Evolutionary conservation across 495 filamentous ascomycete species (phyloP).

Genomic region (Neurospora sp.): DNA sequence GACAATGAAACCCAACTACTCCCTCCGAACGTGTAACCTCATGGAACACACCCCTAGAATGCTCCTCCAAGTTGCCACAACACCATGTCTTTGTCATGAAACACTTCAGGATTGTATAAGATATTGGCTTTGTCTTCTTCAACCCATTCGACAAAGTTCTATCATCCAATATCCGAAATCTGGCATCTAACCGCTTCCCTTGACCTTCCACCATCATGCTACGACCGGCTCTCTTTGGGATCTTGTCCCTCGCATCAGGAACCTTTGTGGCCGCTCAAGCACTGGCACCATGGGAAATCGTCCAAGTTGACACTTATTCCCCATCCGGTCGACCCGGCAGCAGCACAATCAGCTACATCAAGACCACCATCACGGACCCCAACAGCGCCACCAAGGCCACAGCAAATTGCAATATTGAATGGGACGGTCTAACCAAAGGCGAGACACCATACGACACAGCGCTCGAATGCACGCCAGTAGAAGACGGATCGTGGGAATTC

Average conservation of each 20-base stretch:
- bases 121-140: no score
- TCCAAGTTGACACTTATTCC: not conserved
- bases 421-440: not conserved
- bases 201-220: not conserved
- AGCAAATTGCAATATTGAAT: not conserved
- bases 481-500: not conserved
- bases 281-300: conserved; percentile 1
- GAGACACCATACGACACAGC: not conserved
- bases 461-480: not conserved
- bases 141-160: not conserved
- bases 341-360: not conserved
- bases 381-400: not conserved
- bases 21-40: not conserved
- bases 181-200: not conserved
- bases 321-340: conserved; percentile 3
- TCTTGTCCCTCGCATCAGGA: not conserved
- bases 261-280: not conserved
- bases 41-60: not conserved
- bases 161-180: not conserved
- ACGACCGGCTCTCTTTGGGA: not conserved
- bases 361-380: conserved; percentile 2
- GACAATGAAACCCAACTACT: not conserved
- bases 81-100: not conserved
- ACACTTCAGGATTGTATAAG: not conserved
- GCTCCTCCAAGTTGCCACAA: not conserved